A percentile compares a stretch with the other conserved stretches of the same genome.
Evolutionary conservation across 108 stramenopile species (phyloP).

Genomic region (Skeletonema tropicum): DNA sequence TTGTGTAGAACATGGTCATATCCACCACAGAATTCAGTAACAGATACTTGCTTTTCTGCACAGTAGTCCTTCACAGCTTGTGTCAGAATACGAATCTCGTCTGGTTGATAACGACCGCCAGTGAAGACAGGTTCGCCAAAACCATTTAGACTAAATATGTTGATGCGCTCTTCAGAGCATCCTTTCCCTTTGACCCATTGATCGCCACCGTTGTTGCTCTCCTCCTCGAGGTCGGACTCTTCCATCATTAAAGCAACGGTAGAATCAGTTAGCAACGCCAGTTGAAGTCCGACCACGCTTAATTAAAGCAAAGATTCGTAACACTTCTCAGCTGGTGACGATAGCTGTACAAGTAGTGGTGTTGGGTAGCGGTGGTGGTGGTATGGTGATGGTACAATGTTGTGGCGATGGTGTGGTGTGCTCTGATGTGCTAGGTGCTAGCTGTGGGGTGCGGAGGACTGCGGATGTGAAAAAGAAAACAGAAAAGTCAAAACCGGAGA

Average conservation of each 20-base stretch:
- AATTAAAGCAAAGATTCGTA: too few relatives aligned
- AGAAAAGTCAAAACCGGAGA: too few relatives aligned
- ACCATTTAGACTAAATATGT: slow-evolving; percentile 66
- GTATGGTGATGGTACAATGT: too few relatives aligned
- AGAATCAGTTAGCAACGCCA: too few relatives aligned
- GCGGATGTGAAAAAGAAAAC: too few relatives aligned
- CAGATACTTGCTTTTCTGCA: slow-evolving; percentile 53
- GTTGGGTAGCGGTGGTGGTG: too few relatives aligned
- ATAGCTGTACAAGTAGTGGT: too few relatives aligned
- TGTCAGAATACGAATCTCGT: slow-evolving; percentile 61
- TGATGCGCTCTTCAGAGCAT: slow-evolving; percentile 30
- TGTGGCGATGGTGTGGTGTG: too few relatives aligned
- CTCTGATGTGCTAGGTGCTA: too few relatives aligned
- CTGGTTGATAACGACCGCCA: slow-evolving; percentile 65
- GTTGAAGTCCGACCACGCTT: too few relatives aligned
- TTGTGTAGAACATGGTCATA: slow-evolving; percentile 60
- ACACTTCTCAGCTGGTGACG: too few relatives aligned
- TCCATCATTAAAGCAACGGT: background rate
- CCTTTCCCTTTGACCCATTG: slow-evolving; percentile 31
- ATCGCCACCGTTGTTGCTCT: background rate
- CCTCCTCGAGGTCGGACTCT: background rate
- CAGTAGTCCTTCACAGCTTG: slow-evolving; percentile 72
- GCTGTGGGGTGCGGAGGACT: too few relatives aligned
- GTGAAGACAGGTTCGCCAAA: slow-evolving; percentile 59
- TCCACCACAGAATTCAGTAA: slow-evolving; percentile 71